phyloP scores from a whole-genome alignment of 2,329 filamentous ascomycete genomes.

The Nothophoma quercina region DNA sequence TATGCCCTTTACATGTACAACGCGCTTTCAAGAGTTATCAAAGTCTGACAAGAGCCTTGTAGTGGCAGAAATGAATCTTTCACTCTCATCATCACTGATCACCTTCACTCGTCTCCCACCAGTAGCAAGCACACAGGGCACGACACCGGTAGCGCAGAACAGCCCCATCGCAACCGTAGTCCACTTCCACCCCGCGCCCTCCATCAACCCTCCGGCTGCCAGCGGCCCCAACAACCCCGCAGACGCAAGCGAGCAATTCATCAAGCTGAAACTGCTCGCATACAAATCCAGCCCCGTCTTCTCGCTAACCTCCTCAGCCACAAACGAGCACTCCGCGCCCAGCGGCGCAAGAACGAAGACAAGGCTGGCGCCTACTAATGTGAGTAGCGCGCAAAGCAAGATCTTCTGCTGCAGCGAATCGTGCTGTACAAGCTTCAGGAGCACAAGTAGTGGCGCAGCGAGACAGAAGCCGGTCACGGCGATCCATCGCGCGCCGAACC shows the following conservation, averaged over 20 bases:
- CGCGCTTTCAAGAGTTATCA: too few species aligned
- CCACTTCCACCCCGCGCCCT: neutral
- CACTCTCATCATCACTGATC: neutral
- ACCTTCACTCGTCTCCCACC: neutral
- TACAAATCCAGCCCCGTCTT: neutral
- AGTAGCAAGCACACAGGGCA: slow-evolving; percentile 1
- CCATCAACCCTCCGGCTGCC: neutral
- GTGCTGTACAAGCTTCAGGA: neutral
- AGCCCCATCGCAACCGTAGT: neutral
- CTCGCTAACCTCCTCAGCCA: neutral
- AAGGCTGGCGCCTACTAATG: neutral
- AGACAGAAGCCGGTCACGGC: slow-evolving; percentile 50
- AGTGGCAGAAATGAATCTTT: too few species aligned
- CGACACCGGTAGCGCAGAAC: neutral
- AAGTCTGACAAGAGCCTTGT: too few species aligned
- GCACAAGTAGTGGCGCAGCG: neutral
- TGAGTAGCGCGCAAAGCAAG: neutral
- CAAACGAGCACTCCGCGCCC: slow-evolving; percentile 1
- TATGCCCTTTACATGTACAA: too few species aligned
- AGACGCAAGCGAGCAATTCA: slow-evolving; percentile 5
- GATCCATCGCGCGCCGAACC: slow-evolving; percentile 68
- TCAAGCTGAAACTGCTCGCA: neutral
- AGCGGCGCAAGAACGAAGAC: neutral
- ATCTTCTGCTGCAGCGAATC: neutral
- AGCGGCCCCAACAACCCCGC: neutral